Conservation (phyloP, 2,329 filamentous ascomycete genomes). For the Diaporthe capsici region DNA sequence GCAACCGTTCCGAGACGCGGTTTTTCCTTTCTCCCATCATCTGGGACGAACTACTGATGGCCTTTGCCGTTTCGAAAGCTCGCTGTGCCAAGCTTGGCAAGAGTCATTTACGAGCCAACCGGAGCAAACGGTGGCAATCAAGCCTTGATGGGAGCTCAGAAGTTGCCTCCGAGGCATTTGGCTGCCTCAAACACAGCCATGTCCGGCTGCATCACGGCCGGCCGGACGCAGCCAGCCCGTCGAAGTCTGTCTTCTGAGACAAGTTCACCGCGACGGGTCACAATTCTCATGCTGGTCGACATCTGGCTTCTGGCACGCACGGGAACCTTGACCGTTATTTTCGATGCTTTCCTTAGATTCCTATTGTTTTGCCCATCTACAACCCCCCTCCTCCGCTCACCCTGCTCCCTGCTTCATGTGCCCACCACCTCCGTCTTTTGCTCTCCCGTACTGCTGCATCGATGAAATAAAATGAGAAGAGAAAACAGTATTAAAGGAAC, state of each 20-base stretch:
- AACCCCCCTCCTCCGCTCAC: background rate
- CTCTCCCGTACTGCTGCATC: constrained; percentile 26
- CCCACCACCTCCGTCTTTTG: constrained; percentile 8
- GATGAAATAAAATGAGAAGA: constrained; percentile 33
- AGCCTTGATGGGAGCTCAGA: background rate
- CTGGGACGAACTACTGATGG: background rate
- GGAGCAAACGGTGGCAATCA: background rate
- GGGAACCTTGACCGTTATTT: background rate
- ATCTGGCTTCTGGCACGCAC: background rate
- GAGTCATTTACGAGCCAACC: background rate
- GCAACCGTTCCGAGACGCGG: background rate
- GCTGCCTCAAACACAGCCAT: constrained; percentile 8
- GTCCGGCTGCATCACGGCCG: background rate
- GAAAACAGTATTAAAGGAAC: constrained; percentile 38
- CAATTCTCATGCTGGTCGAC: background rate
- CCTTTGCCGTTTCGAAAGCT: background rate
- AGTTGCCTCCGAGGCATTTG: constrained; percentile 3
- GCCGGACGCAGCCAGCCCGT: background rate
- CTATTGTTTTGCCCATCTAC: constrained; percentile 38
- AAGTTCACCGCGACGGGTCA: background rate
- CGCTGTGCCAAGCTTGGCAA: background rate
- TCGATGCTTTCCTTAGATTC: constrained; percentile 41
- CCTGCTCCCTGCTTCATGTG: background rate
- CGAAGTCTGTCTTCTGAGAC: background rate
- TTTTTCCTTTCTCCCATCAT: background rate